These are phyloP conservation scores for Pseudogymnoascus sp. DNA, from an alignment of 2,329 filamentous ascomycete genomes.

Conservation along the genomic window DNA sequence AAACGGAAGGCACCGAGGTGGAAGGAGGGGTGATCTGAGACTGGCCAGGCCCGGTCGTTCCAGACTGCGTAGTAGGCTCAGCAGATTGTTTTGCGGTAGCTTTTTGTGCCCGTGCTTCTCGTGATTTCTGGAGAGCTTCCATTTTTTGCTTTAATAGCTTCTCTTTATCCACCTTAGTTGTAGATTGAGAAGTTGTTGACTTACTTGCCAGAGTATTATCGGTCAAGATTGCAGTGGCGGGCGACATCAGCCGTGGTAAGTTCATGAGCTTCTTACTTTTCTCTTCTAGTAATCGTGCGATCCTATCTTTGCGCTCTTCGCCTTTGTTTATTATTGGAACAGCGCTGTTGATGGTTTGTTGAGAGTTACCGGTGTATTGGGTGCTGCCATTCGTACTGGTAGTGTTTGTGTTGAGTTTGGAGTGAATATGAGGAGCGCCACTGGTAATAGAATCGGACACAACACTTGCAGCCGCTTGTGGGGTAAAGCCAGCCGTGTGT, in stretches of 20 bases:
- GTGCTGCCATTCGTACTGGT: neutral
- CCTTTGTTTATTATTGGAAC: slow-evolving; percentile 25
- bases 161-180: slow-evolving; percentile 59
- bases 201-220: slow-evolving; percentile 12
- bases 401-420: neutral
- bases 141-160: slow-evolving; percentile 69
- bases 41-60: neutral
- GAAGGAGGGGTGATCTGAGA: neutral
- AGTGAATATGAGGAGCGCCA: neutral
- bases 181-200: slow-evolving; percentile 1
- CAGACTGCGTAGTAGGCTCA: neutral
- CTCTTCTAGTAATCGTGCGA: slow-evolving; percentile 67
- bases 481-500: neutral
- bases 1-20: neutral
- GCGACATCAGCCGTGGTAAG: neutral
- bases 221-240: slow-evolving; percentile 12
- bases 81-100: slow-evolving; percentile 27
- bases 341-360: neutral
- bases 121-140: slow-evolving; percentile 60
- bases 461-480: neutral
- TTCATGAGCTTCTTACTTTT: slow-evolving; percentile 50
- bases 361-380: neutral
- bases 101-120: slow-evolving; percentile 38
- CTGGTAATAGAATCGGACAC: neutral
- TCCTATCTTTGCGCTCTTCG: slow-evolving; percentile 67